Base-by-base conservation (phyloP, 768 basidiomycete genomes). In the Leucocoprinus leucothites region DNA sequence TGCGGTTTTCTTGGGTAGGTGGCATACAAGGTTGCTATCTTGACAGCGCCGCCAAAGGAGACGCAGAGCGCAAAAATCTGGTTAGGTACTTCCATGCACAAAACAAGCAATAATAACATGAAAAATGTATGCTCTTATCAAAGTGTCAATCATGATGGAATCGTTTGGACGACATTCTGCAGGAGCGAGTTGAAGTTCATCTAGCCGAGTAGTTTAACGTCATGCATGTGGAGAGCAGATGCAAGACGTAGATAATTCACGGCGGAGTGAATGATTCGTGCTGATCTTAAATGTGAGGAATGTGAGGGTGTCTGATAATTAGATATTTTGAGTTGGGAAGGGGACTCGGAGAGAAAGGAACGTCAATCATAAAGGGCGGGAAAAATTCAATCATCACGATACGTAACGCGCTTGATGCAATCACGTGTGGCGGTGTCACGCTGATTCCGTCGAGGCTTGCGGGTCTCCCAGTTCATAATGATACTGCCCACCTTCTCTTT, bases 131-230 rank as follows among this genome's bases (percentile, higher is more conserved):
- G 52, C 44, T 46, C 56, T 48, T 49, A 57, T 60, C 56, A 57
- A 57, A 57, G 56, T 53, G 52, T 60, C 59, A 41, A 49, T 42
- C 52, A 57, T 34, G 47, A 24, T 36, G 41, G 38, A 36, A 19
- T 31, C 11, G 3, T 19, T 45, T 35, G 18, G 56, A 48, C 19
- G 53, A 60, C 56, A 53, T 57, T 60, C 59, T 60, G 56, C 56
- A 38, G 55, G 52, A 40, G 52, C 51, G 18, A 19, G 38, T 41
- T 8, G 43, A 13, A 19, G 38, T 41, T 8, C 34, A 13, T 60
- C 22, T 60, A 45, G 59, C 59, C 59, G 56, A 43, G 59, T 48
- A 60, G 59, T 60, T 60, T 60, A 60, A 57, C 59, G 52, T 34
- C 28, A 48, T 42, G 56, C 56, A 57, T 51, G 56, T 60, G 38